Base-by-base conservation (phyloP, 306 rosid genomes). In the Ormosia emarginata region DNA sequence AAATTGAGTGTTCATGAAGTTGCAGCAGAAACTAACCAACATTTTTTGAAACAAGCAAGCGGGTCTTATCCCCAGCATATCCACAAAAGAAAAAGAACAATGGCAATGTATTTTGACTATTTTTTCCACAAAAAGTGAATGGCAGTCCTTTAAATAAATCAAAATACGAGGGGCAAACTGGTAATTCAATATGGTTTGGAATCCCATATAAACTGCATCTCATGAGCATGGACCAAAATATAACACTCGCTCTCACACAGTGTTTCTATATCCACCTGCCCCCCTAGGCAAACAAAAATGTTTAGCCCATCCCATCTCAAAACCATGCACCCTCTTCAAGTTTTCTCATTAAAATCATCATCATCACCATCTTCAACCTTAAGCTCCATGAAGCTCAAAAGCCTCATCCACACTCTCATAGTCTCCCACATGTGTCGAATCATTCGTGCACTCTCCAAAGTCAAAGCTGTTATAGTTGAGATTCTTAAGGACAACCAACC, bases 321-420 rank as follows among this genome's bases (percentile, higher is more conserved):
- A 79, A 67, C 86, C 55, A 71, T 71, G 53, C 78, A 82, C 86
- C 90, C 86, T 86, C 91, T 78, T 74, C 93, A 90, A 81, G 74
- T 82, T 63, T 91, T 84, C 87, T 87, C 92, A 1, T 15, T 68
- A 67, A 86, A 93, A 63, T 62, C 72, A 57, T 61, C 84, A 39
- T 74, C 70, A 8, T 67, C 88, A 11, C 49, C 80, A n/a, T 78
- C 93, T 75, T 88, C 94, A n/a, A 56, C 81, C 74, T 64, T 84
- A 74, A 81, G 78, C 74, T 87, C 91, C 74, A 82, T 75, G 71
- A 92, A 91, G 82, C 83, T 93, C 78, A 96, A 93, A 71, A 85
- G 91, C 75, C 82, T 90, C 24, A 74, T 92, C 47, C 91, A 89
- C 81, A 89, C 97, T 50, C 83, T 96, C 81, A 49, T 93, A 70